These are phyloP conservation scores for Rhizopus microsporus DNA, from an alignment of 371 early-diverging fungal species.

Conservation along the genomic window DNA sequence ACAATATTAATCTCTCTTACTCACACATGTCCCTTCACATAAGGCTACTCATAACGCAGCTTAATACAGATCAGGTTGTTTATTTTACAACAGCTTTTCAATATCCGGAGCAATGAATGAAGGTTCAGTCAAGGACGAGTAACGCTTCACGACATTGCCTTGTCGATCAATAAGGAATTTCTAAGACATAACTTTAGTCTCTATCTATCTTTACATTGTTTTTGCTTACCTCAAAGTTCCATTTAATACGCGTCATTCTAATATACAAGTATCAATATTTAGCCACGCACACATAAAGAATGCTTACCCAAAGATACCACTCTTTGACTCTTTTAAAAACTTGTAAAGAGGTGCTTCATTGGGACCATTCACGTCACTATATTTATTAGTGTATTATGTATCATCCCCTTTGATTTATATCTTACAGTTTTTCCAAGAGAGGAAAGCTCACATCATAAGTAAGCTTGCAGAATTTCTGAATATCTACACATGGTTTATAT, in stretches of 20 bases:
- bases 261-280: not conserved
- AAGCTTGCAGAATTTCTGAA: slow-evolving; percentile 32
- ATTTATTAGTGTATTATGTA: not conserved
- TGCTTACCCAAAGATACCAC: slow-evolving; percentile 61
- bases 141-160: slow-evolving; percentile 66
- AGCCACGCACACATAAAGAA: not conserved
- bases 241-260: slow-evolving; percentile 69
- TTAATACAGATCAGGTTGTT: not conserved
- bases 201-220: not conserved
- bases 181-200: slow-evolving; percentile 14
- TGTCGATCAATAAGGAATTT: slow-evolving; percentile 71
- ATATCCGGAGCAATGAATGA: slow-evolving; percentile 52
- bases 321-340: slow-evolving; percentile 68
- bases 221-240: slow-evolving; percentile 66
- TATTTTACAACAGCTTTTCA: slow-evolving; percentile 44
- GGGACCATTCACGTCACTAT: slow-evolving; percentile 79
- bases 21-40: not conserved
- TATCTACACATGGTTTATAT: slow-evolving; percentile 9
- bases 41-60: not conserved
- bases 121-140: slow-evolving; percentile 54
- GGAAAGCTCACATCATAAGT: slow-evolving; percentile 80
- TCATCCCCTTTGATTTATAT: too few species aligned
- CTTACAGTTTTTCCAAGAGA: slow-evolving; percentile 76
- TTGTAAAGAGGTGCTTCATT: slow-evolving; percentile 74
- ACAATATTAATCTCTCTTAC: not conserved